Base-by-base conservation (phyloP, 805 yeast genomes). In the Candida cerambycidarum region DNA sequence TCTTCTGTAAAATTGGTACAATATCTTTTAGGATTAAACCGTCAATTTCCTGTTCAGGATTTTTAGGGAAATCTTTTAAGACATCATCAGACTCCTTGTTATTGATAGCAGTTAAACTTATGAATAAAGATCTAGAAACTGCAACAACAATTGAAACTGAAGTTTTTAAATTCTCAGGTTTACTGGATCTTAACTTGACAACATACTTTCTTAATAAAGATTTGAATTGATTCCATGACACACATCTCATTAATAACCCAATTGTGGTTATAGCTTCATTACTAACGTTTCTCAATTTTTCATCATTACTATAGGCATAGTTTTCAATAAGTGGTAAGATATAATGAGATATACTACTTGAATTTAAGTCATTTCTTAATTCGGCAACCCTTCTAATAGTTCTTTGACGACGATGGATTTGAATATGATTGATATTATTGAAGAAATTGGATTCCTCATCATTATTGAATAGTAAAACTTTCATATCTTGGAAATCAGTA, bases 401-500 rank as follows among this genome's bases (percentile, higher is more conserved):
- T 54, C 89, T 76, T 60, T 85, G 89, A 53, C 97, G 83, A 65
- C 95, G 79, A 56, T 84, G 89, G 8, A 84, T 54, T 65, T 92
- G 99, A 28, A 92, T 81, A 60, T 92, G 97, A 46, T 75, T 76
- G 37, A 93, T 73, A 53, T 89, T 89, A 32, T 66, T 59, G 63
- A 88, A 88, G 57, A 88, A 85, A 61, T 88, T 83, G 3, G 89
- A 85, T 53, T 89, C 97, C 28, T 83, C 92, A 53, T 89, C 95
- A 39, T 76, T 71, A 15, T 54, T 52, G 53, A 69, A 75, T 1
- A 83, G 62, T 30, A 92, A 63, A 1, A 76, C 70, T 43, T 76
- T 74, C 89, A 90, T 73, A 52, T 85, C 92, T 17, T 69, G 66
- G 28, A 89, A 65, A 2, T 78, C 88, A 3, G 66, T 65, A 36